phyloP scores from a whole-genome alignment of 2,329 filamentous ascomycete species.

The Stemphylium vesicarium region DNA sequence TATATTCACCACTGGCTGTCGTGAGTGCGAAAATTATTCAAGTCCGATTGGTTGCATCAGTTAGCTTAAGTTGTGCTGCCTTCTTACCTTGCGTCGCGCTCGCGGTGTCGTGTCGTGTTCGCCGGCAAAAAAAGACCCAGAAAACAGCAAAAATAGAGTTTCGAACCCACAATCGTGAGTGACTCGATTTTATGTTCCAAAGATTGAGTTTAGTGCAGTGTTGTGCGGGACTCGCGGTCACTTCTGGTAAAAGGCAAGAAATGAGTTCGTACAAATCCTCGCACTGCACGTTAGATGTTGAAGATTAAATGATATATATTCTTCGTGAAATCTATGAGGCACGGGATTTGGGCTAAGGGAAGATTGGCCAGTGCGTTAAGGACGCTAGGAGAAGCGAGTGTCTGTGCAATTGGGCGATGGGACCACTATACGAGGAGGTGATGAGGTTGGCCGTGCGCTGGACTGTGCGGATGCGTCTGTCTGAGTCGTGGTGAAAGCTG shows the following conservation, averaged over 20 bases:
- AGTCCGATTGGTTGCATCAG: too few species aligned
- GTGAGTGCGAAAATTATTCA: too few species aligned
- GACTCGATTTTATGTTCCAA: conserved; percentile 53
- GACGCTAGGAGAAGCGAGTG: too few species aligned
- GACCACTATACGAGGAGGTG: too few species aligned
- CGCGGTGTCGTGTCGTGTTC: too few species aligned
- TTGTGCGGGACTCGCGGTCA: conserved; percentile 71
- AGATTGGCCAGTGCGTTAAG: too few species aligned
- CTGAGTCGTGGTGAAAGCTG: conserved; percentile 1
- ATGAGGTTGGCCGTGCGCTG: conserved; percentile 12
- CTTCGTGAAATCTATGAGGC: not conserved
- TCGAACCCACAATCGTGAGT: conserved; percentile 49
- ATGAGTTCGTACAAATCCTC: conserved; percentile 75
- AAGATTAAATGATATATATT: conserved; percentile 13
- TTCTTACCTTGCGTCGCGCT: too few species aligned
- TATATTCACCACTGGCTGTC: too few species aligned
- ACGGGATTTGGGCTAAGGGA: too few species aligned
- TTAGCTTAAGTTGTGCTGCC: too few species aligned
- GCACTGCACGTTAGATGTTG: conserved; percentile 60
- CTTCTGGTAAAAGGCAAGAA: conserved; percentile 84
- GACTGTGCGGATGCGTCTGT: conserved; percentile 1
- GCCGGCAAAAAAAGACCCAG: not conserved
- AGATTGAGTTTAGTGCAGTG: conserved; percentile 64
- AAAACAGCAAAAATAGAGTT: conserved; percentile 47
- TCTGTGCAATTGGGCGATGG: too few species aligned